Conservation (phyloP, 2,329 filamentous ascomycete genomes). For the Xylogone sp. region DNA sequence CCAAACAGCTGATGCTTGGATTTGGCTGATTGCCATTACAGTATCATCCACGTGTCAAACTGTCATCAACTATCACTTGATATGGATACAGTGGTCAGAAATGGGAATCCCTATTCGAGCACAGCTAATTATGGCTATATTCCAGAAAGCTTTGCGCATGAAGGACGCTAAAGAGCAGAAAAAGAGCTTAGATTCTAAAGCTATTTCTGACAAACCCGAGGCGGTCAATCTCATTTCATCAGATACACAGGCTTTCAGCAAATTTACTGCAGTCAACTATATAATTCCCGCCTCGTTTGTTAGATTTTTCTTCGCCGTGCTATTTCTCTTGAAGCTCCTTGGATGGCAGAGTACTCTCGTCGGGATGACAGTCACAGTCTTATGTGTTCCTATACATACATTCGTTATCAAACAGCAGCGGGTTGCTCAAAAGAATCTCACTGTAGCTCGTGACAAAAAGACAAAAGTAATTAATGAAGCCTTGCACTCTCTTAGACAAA, state of each 20-base stretch:
- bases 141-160: constrained; percentile 67
- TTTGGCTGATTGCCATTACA: constrained; percentile 61
- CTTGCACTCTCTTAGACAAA: constrained; percentile 71
- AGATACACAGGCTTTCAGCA: constrained; percentile 62
- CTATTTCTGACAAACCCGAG: constrained; percentile 16
- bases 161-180: constrained; percentile 65
- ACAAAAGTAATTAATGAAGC: constrained; percentile 71
- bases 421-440: constrained; percentile 59
- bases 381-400: constrained; percentile 64
- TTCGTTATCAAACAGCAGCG: constrained; percentile 60
- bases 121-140: constrained; percentile 66
- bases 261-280: constrained; percentile 60
- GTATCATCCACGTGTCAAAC: constrained; percentile 46
- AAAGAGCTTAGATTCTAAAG: constrained; percentile 38
- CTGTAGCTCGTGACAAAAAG: constrained; percentile 71
- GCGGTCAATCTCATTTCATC: constrained; percentile 68
- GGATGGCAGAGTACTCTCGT: constrained; percentile 64
- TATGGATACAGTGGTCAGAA: constrained; percentile 59
- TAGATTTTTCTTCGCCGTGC: constrained; percentile 59
- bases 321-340: constrained; percentile 60
- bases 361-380: constrained; percentile 57
- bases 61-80: constrained; percentile 59
- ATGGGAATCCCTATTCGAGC: constrained; percentile 61
- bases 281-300: constrained; percentile 56
- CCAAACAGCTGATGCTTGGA: constrained; percentile 51